These are phyloP conservation scores for Talaromyces stipitatus DNA, from an alignment of 495 filamentous ascomycete species.

Conservation along the genomic window DNA sequence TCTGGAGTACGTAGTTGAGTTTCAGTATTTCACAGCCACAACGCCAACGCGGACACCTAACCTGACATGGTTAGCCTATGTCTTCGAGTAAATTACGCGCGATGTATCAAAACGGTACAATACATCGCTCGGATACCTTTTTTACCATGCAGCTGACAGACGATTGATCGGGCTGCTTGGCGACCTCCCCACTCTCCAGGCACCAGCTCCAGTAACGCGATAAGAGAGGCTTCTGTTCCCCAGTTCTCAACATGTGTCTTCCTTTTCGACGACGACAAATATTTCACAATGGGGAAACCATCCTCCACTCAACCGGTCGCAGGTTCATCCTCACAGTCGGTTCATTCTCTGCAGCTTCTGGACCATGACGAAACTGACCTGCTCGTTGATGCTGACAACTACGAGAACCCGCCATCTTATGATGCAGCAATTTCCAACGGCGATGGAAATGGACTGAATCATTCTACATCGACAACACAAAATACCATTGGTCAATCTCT, in stretches of 20 bases:
- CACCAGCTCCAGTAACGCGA: not conserved
- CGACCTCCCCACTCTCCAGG: not conserved
- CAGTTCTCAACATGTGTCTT: no score
- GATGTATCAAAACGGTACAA: not conserved
- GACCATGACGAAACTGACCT: not conserved
- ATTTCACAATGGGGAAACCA: not conserved
- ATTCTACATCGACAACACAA: not conserved
- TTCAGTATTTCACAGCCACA: no score
- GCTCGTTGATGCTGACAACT: not conserved
- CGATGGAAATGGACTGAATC: not conserved
- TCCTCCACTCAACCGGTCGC: not conserved
- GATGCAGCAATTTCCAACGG: slow-evolving; percentile 3
- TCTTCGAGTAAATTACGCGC: no score
- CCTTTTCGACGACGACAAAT: not conserved
- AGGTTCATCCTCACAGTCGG: not conserved
- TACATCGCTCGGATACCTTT: no score
- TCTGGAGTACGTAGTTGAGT: no score
- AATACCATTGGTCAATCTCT: not conserved
- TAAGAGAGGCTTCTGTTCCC: no score
- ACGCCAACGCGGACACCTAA: no score
- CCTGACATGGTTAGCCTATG: no score
- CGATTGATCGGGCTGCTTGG: not conserved
- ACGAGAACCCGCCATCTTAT: slow-evolving; percentile 1
- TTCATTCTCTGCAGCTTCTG: not conserved
- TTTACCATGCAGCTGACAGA: no score